These are phyloP conservation scores for Anastatica hierochuntica DNA, from an alignment of 345 rosid species.

Conservation along the genomic window DNA sequence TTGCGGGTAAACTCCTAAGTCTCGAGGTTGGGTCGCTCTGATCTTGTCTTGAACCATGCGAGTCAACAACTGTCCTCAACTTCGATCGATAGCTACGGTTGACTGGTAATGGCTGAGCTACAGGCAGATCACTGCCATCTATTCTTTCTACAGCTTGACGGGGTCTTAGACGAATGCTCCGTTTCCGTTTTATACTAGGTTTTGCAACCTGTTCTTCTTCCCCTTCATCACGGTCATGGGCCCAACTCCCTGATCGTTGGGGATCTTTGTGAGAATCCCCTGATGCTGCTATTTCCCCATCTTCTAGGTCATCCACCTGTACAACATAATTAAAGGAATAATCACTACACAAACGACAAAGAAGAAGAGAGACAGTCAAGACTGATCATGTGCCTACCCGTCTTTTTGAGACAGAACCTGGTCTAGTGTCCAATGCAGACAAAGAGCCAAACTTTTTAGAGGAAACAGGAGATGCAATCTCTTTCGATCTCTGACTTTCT, in stretches of 20 bases:
- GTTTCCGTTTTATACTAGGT: constrained; percentile 91
- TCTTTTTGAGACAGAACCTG: constrained; percentile 66
- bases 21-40: constrained; percentile 58
- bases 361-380: background rate
- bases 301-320: constrained; percentile 93
- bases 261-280: constrained; percentile 89
- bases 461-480: constrained; percentile 77
- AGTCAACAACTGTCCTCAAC: constrained; percentile 46
- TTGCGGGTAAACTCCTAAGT: no score
- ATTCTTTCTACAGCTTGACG: constrained; percentile 63
- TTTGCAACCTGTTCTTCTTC: constrained; percentile 98
- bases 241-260: constrained; percentile 91
- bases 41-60: constrained; percentile 48
- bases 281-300: constrained; percentile 94
- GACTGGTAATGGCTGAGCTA: constrained; percentile 42
- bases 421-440: constrained; percentile 92
- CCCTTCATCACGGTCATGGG: constrained; percentile 90
- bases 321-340: constrained; percentile 20
- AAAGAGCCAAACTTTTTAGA: constrained; percentile 91
- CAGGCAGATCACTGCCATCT: constrained; percentile 42
- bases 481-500: constrained; percentile 51
- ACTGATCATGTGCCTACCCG: constrained; percentile 42
- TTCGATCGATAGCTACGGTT: constrained; percentile 60
- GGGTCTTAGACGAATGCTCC: constrained; percentile 88
- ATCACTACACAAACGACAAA: constrained; percentile 9